Percentiles rank a stretch among this genome's conserved stretches.
Conservation (phyloP, 768 basidiomycete genomes). For the Russula vinacea region DNA sequence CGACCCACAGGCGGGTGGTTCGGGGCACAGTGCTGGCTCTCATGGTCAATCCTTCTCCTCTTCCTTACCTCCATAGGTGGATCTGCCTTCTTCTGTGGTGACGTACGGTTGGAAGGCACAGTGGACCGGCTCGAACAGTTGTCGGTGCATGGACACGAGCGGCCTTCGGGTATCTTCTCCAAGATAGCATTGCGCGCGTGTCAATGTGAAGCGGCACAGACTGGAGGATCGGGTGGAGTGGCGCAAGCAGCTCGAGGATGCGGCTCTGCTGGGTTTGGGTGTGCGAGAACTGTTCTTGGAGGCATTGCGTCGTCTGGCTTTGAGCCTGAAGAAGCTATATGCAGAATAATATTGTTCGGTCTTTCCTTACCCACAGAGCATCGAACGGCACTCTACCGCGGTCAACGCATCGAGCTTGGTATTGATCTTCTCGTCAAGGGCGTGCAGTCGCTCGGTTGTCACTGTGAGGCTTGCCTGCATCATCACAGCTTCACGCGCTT, state of each 20-base stretch:
- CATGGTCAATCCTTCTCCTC: slow-evolving; percentile 6
- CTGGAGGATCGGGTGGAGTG: slow-evolving; percentile 60
- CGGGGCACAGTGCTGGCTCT: neutral
- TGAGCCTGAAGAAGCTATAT: slow-evolving; percentile 23
- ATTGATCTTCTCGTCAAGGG: slow-evolving; percentile 34
- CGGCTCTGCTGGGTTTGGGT: slow-evolving; percentile 54
- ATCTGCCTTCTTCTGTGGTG: slow-evolving; percentile 5
- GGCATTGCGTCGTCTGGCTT: slow-evolving; percentile 11
- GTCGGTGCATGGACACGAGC: slow-evolving; percentile 13
- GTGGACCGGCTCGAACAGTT: neutral
- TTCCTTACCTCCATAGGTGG: slow-evolving; percentile 3
- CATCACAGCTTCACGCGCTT: slow-evolving; percentile 36
- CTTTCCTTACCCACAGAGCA: neutral
- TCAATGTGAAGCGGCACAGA: slow-evolving; percentile 58
- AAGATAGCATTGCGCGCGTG: slow-evolving; percentile 31
- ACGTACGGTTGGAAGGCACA: neutral
- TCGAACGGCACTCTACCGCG: slow-evolving; percentile 15
- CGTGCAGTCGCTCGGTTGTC: slow-evolving; percentile 27
- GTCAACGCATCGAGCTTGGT: slow-evolving; percentile 23
- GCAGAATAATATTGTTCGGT: neutral
- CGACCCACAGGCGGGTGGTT: neutral
- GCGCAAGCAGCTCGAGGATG: slow-evolving; percentile 52
- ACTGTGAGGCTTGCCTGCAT: slow-evolving; percentile 27
- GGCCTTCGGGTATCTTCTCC: slow-evolving; percentile 28
- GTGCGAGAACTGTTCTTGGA: slow-evolving; percentile 28